Evolutionary conservation across 192 early-diverging fungal species (phyloP), one percentile per base, ranked within the genome.

Genomic region (Endogone sp.): DNA sequence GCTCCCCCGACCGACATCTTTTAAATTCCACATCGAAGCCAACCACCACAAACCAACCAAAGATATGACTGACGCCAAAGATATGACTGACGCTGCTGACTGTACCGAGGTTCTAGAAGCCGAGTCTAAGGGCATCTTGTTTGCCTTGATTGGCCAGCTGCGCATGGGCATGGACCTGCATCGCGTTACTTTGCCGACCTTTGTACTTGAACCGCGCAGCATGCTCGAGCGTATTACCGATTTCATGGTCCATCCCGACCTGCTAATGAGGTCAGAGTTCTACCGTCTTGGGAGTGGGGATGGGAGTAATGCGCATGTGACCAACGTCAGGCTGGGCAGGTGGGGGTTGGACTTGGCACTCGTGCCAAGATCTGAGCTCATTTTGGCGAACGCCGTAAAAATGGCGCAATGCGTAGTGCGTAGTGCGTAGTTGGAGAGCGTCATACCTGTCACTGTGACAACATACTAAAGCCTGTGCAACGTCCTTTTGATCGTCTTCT

Each of bases 171-270:
- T 89, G 79, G 96, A 98, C 73, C 87, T 98, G 65, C 92, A 92
- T 64, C 83, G 92, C 63, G 91, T 99, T 59, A 95, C 97, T 22
- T 89, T 99, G 20, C 97, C 97, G 11, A 97, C 95, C 9, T 99
- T 99, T 85, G 93, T 99, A 2, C 82, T 99, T 21, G 97, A 99
- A 72, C 92, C 95, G 3, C 82, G 97, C 22, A 93, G 91, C 78
- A 95, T 99, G 87, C 85, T 94, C 55, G 97, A 99, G 74, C 88
- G 94, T 26, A 91, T 99, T 32, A 94, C 95, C 13, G 97, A 99
- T 83, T 99, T 98, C 82, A 93, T 99, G 88, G 86, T 23, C 21
- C 59, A 60, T 60, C 59, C 59, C 10, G 59, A 60, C 27, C 59
- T 60, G 10, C 22, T 60, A 26, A 60, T 60, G 24, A 28, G 8